Evolutionary conservation across 306 rosid species (phyloP).

Genomic region (Fragaria iinumae): DNA sequence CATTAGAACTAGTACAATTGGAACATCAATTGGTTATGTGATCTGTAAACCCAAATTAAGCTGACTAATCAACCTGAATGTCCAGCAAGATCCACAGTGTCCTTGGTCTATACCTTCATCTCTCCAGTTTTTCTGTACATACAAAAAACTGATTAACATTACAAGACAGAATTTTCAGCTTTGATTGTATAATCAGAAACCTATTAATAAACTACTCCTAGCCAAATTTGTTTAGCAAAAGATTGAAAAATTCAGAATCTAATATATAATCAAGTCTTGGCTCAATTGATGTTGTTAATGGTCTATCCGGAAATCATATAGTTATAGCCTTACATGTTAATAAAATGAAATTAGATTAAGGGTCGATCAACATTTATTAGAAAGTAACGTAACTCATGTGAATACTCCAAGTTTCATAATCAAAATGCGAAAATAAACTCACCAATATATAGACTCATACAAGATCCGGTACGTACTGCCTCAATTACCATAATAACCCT

Average conservation of each 20-base stretch:
- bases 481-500: constrained; percentile 90
- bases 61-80: constrained; percentile 44
- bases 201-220: neutral
- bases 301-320: too few species aligned
- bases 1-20: constrained; percentile 17
- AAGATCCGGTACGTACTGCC: constrained; percentile 79
- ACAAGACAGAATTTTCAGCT: neutral
- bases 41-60: neutral
- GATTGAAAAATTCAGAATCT: too few species aligned
- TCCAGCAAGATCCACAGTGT: constrained; percentile 66
- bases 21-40: constrained; percentile 8
- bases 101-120: constrained; percentile 79
- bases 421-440: constrained; percentile 23
- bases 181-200: neutral
- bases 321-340: too few species aligned
- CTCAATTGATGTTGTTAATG: too few species aligned
- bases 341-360: too few species aligned
- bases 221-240: neutral
- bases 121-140: constrained; percentile 88
- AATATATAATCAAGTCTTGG: too few species aligned
- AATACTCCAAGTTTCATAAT: neutral
- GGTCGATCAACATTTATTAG: too few species aligned
- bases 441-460: constrained; percentile 83
- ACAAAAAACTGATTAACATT: neutral
- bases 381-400: too few species aligned